Base-by-base conservation (phyloP, 257 asterid species). In the Ophiorrhiza pumila region DNA sequence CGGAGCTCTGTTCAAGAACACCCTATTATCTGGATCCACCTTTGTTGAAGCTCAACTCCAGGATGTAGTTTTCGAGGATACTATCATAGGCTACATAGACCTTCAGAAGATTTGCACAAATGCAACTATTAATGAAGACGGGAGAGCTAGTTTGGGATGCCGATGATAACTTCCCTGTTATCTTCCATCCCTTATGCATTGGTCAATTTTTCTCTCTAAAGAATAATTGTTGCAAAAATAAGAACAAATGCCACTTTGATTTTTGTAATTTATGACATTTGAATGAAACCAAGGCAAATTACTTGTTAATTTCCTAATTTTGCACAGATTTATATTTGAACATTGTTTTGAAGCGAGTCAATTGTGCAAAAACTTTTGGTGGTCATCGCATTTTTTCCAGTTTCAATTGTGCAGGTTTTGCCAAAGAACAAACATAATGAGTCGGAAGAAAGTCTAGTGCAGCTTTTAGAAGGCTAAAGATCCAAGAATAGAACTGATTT, bases 21-120 rank as follows among this genome's bases (percentile, higher is more conserved):
- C 97, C 0, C 93, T 94, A 7, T 86, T 94, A 37, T 94, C 99
- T 4, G 99, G 97, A 63, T 91, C 99, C 65, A 94, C 99, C 4
- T 94, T 94, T 60, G 69, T 58, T 2, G 86, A 78, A 4, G 99
- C 99, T 76, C 91, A 82, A 69, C 96, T 90, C 66, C 84, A 88
- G 82, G 95, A 84, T 78, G 99, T 57, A 9, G 95, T 86, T 39
- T 94, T 94, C 27, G 97, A 94, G 84, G 97, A 91, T 82, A 88
- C 97, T 64, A 91, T 93, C 59, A 89, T 93, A 58, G 97, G 97
- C 68, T 93, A 91, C 64, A 79, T 93, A 57, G 97, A 93, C 83
- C 90, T 93, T 73, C 97, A 89, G 87, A 93, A 93, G 79, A 85
- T 93, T 1, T 93, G 98, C 81, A 79, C 67, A 22, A 93, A 93